A percentile compares a stretch with the other conserved stretches of the same genome.
These are phyloP conservation scores for Suhomyces sp. DNA, from an alignment of 805 yeast species.

Conservation along the genomic window DNA sequence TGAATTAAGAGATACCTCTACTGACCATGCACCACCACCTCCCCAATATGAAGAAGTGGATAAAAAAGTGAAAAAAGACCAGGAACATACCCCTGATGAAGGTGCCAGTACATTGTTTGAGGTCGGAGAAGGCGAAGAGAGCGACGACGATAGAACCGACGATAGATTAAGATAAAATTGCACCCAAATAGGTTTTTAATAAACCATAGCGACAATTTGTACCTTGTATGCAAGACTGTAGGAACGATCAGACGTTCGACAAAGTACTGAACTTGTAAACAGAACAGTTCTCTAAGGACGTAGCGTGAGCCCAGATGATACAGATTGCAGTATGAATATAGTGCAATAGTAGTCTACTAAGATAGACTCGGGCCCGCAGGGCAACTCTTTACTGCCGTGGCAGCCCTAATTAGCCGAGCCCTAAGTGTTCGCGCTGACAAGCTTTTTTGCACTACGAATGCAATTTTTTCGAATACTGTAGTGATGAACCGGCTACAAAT, in stretches of 20 bases:
- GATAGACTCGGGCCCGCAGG: not conserved
- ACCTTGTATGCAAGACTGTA: not conserved
- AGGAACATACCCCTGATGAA: conserved; percentile 6
- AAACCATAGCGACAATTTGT: not conserved
- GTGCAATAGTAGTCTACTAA: not conserved
- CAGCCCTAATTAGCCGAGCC: not conserved
- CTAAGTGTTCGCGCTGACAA: not conserved
- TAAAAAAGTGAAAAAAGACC: conserved; percentile 9
- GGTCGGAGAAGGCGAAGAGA: conserved; percentile 30
- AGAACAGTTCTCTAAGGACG: not conserved
- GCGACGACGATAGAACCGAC: conserved; percentile 8
- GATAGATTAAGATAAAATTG: conserved; percentile 7
- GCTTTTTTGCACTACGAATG: not conserved
- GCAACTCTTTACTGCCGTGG: not conserved
- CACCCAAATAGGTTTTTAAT: not conserved
- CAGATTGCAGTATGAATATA: not conserved
- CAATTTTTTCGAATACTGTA: not conserved
- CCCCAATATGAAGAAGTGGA: conserved; percentile 29
- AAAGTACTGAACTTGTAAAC: not conserved
- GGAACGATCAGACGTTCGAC: not conserved
- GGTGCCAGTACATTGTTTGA: conserved; percentile 37
- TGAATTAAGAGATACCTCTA: conserved; percentile 29
- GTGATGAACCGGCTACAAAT: not conserved
- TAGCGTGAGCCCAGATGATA: not conserved
- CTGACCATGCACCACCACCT: conserved; percentile 18